Conservation (phyloP, 2,329 filamentous ascomycete species). For the Claviceps fusiformis region DNA sequence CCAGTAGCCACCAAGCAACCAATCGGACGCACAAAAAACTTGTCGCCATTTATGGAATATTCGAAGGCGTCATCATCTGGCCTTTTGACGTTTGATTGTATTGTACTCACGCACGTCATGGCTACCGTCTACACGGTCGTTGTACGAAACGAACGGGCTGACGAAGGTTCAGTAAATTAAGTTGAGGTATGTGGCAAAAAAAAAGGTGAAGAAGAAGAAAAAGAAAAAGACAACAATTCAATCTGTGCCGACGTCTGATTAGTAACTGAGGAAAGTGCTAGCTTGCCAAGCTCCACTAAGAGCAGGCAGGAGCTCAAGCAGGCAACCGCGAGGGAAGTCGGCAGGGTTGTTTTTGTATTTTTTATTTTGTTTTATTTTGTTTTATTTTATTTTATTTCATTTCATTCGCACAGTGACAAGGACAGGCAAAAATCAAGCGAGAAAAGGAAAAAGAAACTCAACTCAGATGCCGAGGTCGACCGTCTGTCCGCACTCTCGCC, state of each 20-base stretch:
- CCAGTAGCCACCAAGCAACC: not conserved
- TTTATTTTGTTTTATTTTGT: not conserved
- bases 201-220: too few species aligned
- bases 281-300: not conserved
- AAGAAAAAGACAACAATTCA: not conserved
- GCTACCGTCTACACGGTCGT: not conserved
- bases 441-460: too few species aligned
- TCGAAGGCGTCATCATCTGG: not conserved
- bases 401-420: too few species aligned
- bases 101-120: not conserved
- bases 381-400: too few species aligned
- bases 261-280: not conserved
- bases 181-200: too few species aligned
- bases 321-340: not conserved
- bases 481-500: too few species aligned
- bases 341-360: not conserved
- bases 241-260: not conserved
- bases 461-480: too few species aligned
- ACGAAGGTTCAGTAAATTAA: not conserved
- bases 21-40: not conserved
- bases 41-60: not conserved
- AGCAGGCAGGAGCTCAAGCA: not conserved
- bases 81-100: not conserved
- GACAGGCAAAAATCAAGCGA: too few species aligned
- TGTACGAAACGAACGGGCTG: not conserved